phyloP scores from a whole-genome alignment of 2,329 filamentous ascomycete genomes.

The Trichophyton benhamiae region DNA sequence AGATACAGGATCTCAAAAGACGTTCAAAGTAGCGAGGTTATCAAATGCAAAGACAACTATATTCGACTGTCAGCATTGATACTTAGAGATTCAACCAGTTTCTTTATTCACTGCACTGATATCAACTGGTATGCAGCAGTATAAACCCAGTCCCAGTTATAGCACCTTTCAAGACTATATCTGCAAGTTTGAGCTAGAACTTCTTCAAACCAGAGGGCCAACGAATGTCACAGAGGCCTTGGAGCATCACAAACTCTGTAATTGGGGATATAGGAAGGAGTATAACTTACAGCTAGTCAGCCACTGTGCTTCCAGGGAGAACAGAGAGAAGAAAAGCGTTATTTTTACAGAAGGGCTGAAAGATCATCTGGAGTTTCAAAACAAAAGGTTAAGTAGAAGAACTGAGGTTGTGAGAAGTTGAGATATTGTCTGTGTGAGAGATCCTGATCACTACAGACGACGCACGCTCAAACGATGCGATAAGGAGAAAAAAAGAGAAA shows the following conservation, averaged over 20 bases:
- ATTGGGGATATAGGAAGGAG: background rate
- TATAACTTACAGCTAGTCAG: background rate
- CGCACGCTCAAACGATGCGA: background rate
- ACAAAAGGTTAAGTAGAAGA: background rate
- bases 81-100: background rate
- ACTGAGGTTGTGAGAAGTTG: background rate
- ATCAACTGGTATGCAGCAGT: background rate
- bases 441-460: background rate
- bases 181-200: background rate
- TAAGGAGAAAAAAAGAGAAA: background rate
- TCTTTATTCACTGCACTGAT: background rate
- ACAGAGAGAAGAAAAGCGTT: background rate
- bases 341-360: background rate
- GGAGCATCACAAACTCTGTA: background rate
- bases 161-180: background rate
- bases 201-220: background rate
- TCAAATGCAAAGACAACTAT: background rate
- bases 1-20: background rate
- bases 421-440: background rate
- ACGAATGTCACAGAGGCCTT: background rate
- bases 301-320: background rate
- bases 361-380: background rate
- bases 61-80: background rate
- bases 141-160: too few relatives aligned
- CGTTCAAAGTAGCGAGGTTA: background rate